phyloP scores from a whole-genome alignment of 257 asterid genomes.

The Jacaranda copaia region DNA sequence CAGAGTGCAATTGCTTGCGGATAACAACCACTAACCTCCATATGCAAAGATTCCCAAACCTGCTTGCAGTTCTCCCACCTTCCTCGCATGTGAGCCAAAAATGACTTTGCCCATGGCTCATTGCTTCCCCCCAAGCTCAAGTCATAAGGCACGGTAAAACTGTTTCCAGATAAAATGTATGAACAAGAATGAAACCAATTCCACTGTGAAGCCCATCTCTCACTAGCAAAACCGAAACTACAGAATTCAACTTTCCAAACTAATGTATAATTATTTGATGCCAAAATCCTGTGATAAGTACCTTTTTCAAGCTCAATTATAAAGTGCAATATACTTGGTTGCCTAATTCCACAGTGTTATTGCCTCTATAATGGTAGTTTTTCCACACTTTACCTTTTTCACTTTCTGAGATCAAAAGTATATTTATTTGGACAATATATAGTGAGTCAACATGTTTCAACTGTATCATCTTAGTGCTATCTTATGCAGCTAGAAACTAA shows the following conservation, averaged over 20 bases:
- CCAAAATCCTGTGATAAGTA: neutral
- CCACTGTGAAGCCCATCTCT: neutral
- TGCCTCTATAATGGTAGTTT: no score
- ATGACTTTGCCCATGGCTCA: conserved; percentile 80
- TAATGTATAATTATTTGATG: neutral
- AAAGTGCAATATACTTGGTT: no score
- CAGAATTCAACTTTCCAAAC: neutral
- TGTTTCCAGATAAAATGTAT: conserved; percentile 32
- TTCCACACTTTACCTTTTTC: neutral
- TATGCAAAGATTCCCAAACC: conserved; percentile 67
- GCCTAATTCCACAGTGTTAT: no score
- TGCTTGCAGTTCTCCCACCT: conserved; percentile 62
- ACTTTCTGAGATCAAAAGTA: no score
- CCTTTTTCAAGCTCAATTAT: neutral
- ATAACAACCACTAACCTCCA: conserved; percentile 75
- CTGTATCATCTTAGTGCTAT: no score
- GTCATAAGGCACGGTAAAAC: conserved; percentile 82
- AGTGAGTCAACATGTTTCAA: neutral
- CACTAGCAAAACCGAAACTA: neutral
- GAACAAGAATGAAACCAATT: neutral
- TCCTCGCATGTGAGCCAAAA: conserved; percentile 50
- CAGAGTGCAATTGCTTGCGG: conserved; percentile 81
- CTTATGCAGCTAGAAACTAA: no score
- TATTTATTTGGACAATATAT: no score
- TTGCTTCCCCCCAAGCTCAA: conserved; percentile 70